Evolutionary conservation across 768 basidiomycete genomes (phyloP).

Genomic region (Mycena venus): DNA sequence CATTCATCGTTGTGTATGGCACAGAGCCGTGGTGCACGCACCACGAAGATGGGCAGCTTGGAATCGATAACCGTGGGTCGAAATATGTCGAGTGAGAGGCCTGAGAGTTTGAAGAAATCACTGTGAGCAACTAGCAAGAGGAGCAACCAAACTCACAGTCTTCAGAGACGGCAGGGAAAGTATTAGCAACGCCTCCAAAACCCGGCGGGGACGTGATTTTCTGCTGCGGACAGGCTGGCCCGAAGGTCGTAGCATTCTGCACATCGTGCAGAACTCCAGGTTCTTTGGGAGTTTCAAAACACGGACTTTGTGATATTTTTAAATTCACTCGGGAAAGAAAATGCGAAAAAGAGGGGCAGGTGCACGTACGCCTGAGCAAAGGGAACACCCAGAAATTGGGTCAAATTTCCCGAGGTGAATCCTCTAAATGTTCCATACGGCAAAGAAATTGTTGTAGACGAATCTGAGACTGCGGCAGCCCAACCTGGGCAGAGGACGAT

Average conservation of each 20-base stretch:
- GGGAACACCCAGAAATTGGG: conserved; percentile 10
- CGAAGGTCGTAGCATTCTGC: conserved; percentile 7
- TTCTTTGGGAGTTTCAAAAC: not conserved
- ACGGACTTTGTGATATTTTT: not conserved
- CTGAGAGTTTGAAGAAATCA: not conserved
- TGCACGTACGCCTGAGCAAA: conserved; percentile 1
- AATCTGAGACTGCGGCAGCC: too few species aligned
- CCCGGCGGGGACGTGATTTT: not conserved
- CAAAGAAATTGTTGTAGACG: not conserved
- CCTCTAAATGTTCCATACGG: conserved; percentile 19
- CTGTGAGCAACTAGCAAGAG: not conserved
- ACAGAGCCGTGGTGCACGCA: not conserved
- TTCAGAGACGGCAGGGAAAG: not conserved
- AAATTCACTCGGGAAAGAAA: too few species aligned
- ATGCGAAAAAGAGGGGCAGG: too few species aligned
- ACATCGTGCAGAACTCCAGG: not conserved
- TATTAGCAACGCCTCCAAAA: too few species aligned
- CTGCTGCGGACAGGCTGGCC: conserved; percentile 19
- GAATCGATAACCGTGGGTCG: not conserved
- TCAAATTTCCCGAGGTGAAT: not conserved
- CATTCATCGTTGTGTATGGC: too few species aligned
- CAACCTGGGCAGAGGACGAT: not conserved
- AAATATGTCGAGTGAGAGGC: conserved; percentile 8
- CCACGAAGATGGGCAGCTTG: conserved; percentile 14
- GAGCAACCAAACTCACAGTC: not conserved